phyloP scores from a whole-genome alignment of 768 basidiomycete species.

The Erythrobasidium yunnanense region DNA sequence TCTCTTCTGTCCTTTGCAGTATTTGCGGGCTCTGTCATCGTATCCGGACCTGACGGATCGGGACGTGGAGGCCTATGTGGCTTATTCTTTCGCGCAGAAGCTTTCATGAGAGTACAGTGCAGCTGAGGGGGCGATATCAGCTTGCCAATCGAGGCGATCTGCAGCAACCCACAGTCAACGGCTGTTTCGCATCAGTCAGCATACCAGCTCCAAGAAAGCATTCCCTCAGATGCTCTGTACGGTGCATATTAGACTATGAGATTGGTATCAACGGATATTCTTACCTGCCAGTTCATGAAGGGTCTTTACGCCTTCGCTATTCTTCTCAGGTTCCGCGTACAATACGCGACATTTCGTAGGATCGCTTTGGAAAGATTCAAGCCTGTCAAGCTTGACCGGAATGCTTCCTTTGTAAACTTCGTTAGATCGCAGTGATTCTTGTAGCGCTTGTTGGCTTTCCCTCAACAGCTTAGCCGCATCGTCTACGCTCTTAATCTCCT shows the following conservation, averaged over 20 bases:
- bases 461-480: background rate
- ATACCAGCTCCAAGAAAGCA: constrained; percentile 1
- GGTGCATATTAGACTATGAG: too few species aligned
- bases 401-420: background rate
- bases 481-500: background rate
- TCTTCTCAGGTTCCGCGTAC: constrained; percentile 17
- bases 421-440: background rate
- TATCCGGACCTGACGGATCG: too few species aligned
- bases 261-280: too few species aligned
- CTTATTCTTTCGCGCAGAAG: background rate
- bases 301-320: background rate
- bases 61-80: too few species aligned
- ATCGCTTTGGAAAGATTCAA: constrained; percentile 8
- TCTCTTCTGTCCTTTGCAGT: too few species aligned
- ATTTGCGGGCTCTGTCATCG: too few species aligned
- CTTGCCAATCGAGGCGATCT: too few species aligned
- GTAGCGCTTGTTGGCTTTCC: background rate
- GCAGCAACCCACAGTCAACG: background rate
- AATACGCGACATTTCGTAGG: constrained; percentile 10
- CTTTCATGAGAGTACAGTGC: constrained; percentile 21
- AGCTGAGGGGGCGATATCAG: too few species aligned
- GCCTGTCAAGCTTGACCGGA: background rate
- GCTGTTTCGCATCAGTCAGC: constrained; percentile 4
- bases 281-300: constrained; percentile 1
- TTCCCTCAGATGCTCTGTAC: background rate